Percentiles rank a stretch among this genome's conserved stretches.
Conservation (phyloP, 306 rosid genomes). For the Quercus mongolica region DNA sequence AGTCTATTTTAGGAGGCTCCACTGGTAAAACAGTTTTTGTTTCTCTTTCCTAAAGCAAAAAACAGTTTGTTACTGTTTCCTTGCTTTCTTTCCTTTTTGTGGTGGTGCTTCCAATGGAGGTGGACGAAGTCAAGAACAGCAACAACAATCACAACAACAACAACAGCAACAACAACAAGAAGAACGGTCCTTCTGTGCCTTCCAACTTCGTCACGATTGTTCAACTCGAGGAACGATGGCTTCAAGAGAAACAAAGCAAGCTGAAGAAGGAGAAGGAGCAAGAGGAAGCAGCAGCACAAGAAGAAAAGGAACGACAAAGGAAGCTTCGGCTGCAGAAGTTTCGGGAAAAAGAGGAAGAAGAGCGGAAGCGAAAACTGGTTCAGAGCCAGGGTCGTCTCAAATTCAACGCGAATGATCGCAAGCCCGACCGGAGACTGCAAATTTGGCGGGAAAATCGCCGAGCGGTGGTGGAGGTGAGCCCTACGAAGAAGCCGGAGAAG, state of each 20-base stretch:
- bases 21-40: too few relatives aligned
- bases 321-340: constrained; percentile 13
- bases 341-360: background rate
- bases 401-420: too few relatives aligned
- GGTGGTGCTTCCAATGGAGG: constrained; percentile 6
- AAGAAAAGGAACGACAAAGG: background rate
- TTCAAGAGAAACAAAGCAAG: constrained; percentile 25
- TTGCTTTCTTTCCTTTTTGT: background rate
- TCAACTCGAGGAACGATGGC: constrained; percentile 59
- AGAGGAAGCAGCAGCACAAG: background rate
- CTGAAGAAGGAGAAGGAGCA: constrained; percentile 15
- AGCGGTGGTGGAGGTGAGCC: background rate
- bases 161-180: constrained; percentile 10
- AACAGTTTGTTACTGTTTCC: background rate
- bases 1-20: too few relatives aligned
- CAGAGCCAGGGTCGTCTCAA: background rate
- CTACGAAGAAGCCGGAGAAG: background rate
- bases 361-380: background rate
- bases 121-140: too few relatives aligned
- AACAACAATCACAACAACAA: too few relatives aligned
- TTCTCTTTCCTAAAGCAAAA: too few relatives aligned
- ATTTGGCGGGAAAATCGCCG: background rate
- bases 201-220: constrained; percentile 52
- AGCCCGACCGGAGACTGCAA: too few relatives aligned
- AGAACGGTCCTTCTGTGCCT: constrained; percentile 33